phyloP scores from a whole-genome alignment of 257 asterid species.

The Striga asiatica region DNA sequence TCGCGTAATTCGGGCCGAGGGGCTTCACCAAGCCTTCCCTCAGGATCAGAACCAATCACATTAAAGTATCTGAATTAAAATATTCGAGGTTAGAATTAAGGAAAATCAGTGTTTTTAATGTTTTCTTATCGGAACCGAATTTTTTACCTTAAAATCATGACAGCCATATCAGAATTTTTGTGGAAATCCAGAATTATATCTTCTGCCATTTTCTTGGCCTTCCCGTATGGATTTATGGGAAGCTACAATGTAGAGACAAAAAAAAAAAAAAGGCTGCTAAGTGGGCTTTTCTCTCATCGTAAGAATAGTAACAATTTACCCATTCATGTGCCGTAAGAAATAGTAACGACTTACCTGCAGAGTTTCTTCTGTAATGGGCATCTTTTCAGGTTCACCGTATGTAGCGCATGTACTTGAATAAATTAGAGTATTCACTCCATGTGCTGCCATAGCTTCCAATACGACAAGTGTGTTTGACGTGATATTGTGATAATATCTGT shows the following conservation, averaged over 20 bases:
- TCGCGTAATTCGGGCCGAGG: conserved; percentile 87
- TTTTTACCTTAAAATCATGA: conserved; percentile 74
- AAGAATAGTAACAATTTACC: neutral
- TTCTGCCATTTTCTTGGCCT: conserved; percentile 98
- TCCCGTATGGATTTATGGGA: conserved; percentile 92
- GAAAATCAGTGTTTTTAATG: neutral
- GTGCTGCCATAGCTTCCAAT: conserved; percentile 68
- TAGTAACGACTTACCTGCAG: conserved; percentile 39
- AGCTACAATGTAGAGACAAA: conserved; percentile 29
- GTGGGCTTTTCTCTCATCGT: neutral
- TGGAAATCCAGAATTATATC: conserved; percentile 88
- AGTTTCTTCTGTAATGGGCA: conserved; percentile 83
- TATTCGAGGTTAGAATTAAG: neutral
- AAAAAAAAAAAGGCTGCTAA: conserved; percentile 1
- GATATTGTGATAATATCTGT: conserved; percentile 93
- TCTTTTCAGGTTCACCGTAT: conserved; percentile 79
- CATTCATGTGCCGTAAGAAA: neutral
- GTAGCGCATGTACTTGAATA: conserved; percentile 96
- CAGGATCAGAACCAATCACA: conserved; percentile 91
- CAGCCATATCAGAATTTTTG: conserved; percentile 79
- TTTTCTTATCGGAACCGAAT: neutral
- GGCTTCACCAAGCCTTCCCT: conserved; percentile 93
- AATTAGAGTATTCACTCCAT: conserved; percentile 57
- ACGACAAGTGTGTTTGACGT: conserved; percentile 80
- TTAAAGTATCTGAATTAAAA: conserved; percentile 60